phyloP scores from a whole-genome alignment of 345 rosid genomes.

The Cardamine chenopodiifolia region DNA sequence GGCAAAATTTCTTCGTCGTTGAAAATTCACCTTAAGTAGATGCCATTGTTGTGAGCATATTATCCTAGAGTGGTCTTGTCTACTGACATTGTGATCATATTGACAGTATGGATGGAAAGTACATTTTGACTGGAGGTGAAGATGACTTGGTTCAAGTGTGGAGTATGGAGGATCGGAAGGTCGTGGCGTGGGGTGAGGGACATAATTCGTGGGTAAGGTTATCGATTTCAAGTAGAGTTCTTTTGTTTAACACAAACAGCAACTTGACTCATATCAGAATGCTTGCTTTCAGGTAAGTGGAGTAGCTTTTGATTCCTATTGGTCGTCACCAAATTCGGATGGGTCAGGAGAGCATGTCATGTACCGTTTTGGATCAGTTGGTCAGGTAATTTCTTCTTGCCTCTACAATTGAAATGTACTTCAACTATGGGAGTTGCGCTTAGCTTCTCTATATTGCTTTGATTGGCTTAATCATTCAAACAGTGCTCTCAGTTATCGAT shows the following conservation, averaged over 20 bases:
- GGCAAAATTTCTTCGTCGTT: slow-evolving; percentile 56
- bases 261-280: slow-evolving; percentile 35
- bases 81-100: slow-evolving; percentile 27
- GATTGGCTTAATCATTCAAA: slow-evolving; percentile 1
- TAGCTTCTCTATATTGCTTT: slow-evolving; percentile 5
- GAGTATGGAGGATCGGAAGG: slow-evolving; percentile 99
- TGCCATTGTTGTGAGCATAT: background rate
- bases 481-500: background rate
- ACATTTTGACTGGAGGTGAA: slow-evolving; percentile 97
- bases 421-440: background rate
- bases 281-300: slow-evolving; percentile 86
- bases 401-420: background rate
- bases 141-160: slow-evolving; percentile 99
- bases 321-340: slow-evolving; percentile 88
- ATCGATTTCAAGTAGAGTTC: background rate
- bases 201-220: slow-evolving; percentile 97
- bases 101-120: slow-evolving; percentile 94
- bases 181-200: slow-evolving; percentile 99
- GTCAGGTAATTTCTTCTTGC: slow-evolving; percentile 72
- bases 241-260: background rate
- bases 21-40: slow-evolving; percentile 12
- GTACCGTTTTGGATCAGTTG: slow-evolving; percentile 99
- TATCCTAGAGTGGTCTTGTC: background rate
- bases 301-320: slow-evolving; percentile 96
- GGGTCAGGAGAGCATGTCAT: slow-evolving; percentile 82